These are phyloP conservation scores for Berberis thunbergii DNA, from an alignment of 164 flowering plant species.

Conservation along the genomic window DNA sequence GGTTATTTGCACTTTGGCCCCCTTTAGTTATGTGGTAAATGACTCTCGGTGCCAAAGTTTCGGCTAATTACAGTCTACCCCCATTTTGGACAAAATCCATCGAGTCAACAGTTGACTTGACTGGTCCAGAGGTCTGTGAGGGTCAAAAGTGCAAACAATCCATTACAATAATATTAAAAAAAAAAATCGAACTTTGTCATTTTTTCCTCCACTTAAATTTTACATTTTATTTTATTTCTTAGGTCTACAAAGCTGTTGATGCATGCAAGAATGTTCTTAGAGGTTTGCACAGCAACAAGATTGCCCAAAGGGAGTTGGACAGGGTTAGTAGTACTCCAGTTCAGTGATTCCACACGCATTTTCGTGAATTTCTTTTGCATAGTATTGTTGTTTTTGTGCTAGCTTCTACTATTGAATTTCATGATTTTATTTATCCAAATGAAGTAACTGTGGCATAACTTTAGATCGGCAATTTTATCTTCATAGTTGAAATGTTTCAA, in stretches of 20 bases:
- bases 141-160: no score
- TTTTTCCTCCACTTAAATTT: neutral
- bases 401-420: neutral
- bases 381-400: neutral
- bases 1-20: no score
- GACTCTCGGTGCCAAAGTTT: no score
- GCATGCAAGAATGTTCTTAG: conserved; percentile 95
- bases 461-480: neutral
- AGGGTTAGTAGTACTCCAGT: conserved; percentile 46
- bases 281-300: conserved; percentile 75
- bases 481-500: no score
- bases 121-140: no score
- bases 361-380: neutral
- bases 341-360: neutral
- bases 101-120: no score
- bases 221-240: conserved; percentile 3
- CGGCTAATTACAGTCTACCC: no score
- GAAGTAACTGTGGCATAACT: neutral
- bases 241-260: conserved; percentile 97
- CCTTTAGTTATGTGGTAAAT: no score
- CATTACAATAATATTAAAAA: no score
- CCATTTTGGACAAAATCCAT: no score
- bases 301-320: conserved; percentile 83
- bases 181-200: neutral
- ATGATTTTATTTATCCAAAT: neutral